phyloP scores from a whole-genome alignment of 192 early-diverging fungal genomes.

The Obelidium mucronatum region DNA sequence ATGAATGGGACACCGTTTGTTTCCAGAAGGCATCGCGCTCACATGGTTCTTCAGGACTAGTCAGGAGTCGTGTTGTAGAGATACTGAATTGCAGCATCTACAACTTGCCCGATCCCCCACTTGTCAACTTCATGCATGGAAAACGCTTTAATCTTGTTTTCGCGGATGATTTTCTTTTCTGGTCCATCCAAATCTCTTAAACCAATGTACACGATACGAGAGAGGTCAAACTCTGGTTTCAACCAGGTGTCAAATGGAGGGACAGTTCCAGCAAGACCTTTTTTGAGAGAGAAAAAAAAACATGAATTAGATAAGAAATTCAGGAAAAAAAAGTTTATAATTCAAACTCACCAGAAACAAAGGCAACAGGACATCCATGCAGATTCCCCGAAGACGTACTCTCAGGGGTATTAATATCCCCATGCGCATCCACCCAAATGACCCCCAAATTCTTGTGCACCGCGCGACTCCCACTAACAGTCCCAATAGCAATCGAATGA shows the following conservation, averaged over 20 bases:
- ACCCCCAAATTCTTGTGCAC: slow-evolving; percentile 84
- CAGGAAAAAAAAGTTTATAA: not conserved
- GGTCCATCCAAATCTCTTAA: slow-evolving; percentile 90
- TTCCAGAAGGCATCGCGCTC: slow-evolving; percentile 28
- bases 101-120: slow-evolving; percentile 89
- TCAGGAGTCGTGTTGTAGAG: slow-evolving; percentile 64
- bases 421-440: slow-evolving; percentile 96
- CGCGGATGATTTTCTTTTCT: slow-evolving; percentile 85
- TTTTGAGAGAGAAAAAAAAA: no score
- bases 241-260: slow-evolving; percentile 79
- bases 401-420: slow-evolving; percentile 94
- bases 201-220: slow-evolving; percentile 94
- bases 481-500: slow-evolving; percentile 93
- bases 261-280: slow-evolving; percentile 76
- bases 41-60: not conserved
- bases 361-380: slow-evolving; percentile 94
- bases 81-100: slow-evolving; percentile 92
- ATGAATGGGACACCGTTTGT: slow-evolving; percentile 32
- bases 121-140: slow-evolving; percentile 97
- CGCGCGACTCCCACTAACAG: slow-evolving; percentile 77
- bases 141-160: slow-evolving; percentile 90
- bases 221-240: slow-evolving; percentile 72
- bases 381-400: slow-evolving; percentile 90
- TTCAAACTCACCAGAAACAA: slow-evolving; percentile 66
- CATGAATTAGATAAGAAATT: not conserved